Conservation (phyloP, 1,284 basidiomycete genomes). For the Pseudozyma flocculosa region DNA sequence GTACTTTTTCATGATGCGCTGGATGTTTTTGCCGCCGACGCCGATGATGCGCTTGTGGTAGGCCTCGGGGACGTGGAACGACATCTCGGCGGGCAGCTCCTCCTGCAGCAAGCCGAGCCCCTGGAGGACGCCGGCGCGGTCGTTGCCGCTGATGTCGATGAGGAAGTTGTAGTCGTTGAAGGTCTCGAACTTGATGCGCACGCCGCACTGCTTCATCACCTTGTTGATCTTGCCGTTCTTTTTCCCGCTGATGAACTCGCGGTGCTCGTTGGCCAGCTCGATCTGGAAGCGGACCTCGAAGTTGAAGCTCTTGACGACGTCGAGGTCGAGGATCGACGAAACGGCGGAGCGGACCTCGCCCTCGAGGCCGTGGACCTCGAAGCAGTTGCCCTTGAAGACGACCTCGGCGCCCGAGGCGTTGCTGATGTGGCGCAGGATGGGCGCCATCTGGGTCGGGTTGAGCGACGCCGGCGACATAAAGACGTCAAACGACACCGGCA, state of each 20-base stretch:
- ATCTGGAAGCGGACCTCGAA: conserved; percentile 98
- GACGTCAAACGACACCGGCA: conserved; percentile 89
- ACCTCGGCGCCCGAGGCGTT: conserved; percentile 86
- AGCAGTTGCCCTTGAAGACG: conserved; percentile 95
- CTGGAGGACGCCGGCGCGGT: conserved; percentile 71
- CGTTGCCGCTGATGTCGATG: conserved; percentile 70
- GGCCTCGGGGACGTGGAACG: conserved; percentile 96
- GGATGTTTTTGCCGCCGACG: conserved; percentile 96
- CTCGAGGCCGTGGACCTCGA: conserved; percentile 95
- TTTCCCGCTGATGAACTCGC: conserved; percentile 78
- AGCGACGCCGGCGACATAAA: conserved; percentile 74
- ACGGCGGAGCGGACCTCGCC: conserved; percentile 85
- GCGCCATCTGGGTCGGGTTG: conserved; percentile 79
- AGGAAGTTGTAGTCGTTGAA: conserved; percentile 99
- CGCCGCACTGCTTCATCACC: conserved; percentile 65
- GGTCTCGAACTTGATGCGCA: conserved; percentile 98
- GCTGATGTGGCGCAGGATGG: conserved; percentile 82
- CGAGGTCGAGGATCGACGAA: conserved; percentile 81
- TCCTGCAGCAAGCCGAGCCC: conserved; percentile 89
- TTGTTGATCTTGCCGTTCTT: conserved; percentile 63
- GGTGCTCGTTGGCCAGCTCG: conserved; percentile 94
- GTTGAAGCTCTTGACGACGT: conserved; percentile 89
- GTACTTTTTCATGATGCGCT: conserved; percentile 99
- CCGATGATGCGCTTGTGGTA: conserved; percentile 99
- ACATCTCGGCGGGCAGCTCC: conserved; percentile 96